Evolutionary conservation across 2,329 filamentous ascomycete genomes (phyloP), one percentile per base, ranked within the genome.

Genomic region (Chaetomiaceae sp.): DNA sequence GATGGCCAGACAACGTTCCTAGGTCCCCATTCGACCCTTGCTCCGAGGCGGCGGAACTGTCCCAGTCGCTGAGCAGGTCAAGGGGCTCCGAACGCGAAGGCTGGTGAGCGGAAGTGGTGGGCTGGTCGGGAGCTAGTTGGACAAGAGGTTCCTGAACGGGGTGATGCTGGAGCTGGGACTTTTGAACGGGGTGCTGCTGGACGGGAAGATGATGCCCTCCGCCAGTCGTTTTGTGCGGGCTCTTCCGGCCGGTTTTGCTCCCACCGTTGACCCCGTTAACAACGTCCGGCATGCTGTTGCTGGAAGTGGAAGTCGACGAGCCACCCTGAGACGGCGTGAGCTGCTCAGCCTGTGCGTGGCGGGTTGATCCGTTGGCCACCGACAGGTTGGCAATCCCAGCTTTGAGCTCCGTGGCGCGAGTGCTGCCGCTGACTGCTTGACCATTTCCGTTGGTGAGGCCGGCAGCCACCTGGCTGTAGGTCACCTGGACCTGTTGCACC

Each of bases 401-500:
- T 12, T 31, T 27, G 14, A 46, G 14, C 15, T 36, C 25, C 7
- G 27, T 15, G 6, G 42, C 17, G 3, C n/a, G 27, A 17, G 11
- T 9, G 25, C 9, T 9, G 9, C 5, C 25, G 9, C 9, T 27
- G 25, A 9, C 27, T 12, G 22, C 3, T 12, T 17, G 29, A 15
- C 1, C 11, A 37, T 23, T n/a, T n/a, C n/a, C n/a, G n/a, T n/a
- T 20, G 12, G 15, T 3, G 1, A 19, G 6, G 33, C 15, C 33
- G 27, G 22, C 22, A 4, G 29, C 27, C 12, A 29, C 19, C n/a
- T 36, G 27, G 29, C 14, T 17, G 8, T 11, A 25, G 8, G 14
- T 7, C 31, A 45, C 11, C 17, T 34, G 12, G 14, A 60, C 22
- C 42, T 49, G 37, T 17, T 55, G 43, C 19, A 46, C 36, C 5